Conservation (phyloP, 2,329 filamentous ascomycete species). For the Ophioceras dolichostomum region DNA sequence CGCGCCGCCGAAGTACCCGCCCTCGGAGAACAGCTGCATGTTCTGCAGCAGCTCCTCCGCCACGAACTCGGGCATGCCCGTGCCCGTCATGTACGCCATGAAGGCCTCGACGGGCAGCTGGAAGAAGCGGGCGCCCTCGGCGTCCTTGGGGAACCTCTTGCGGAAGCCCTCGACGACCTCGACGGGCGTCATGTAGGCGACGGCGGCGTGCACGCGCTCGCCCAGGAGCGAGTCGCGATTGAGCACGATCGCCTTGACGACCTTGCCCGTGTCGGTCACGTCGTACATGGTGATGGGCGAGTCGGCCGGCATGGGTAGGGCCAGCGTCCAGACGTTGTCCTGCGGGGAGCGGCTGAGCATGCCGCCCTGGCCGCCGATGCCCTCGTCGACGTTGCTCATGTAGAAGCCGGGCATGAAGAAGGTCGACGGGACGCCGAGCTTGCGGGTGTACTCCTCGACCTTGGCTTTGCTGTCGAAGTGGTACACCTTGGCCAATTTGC, state of each 20-base stretch:
- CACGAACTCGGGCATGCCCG: conserved; percentile 23
- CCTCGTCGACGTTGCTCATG: conserved; percentile 34
- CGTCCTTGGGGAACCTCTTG: conserved; percentile 21
- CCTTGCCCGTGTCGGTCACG: conserved; percentile 23
- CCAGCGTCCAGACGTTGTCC: conserved; percentile 19
- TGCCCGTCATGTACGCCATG: conserved; percentile 13
- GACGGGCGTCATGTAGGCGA: conserved; percentile 24
- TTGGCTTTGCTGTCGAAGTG: conserved; percentile 47
- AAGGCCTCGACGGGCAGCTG: background rate
- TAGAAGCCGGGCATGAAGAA: conserved; percentile 41
- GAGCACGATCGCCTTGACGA: conserved; percentile 21
- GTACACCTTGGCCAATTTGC: conserved; percentile 25
- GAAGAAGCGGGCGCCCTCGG: conserved; percentile 16
- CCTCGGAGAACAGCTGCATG: conserved; percentile 35
- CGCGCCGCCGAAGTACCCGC: conserved; percentile 38
- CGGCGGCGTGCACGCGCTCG: conserved; percentile 28
- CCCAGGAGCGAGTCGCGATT: conserved; percentile 24
- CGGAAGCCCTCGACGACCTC: conserved; percentile 27
- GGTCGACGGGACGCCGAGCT: conserved; percentile 29
- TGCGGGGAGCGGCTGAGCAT: conserved; percentile 15
- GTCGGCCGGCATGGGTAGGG: conserved; percentile 16
- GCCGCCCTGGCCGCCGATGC: conserved; percentile 12
- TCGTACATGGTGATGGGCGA: conserved; percentile 23
- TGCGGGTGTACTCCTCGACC: conserved; percentile 40
- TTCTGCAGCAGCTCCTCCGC: conserved; percentile 40